Evolutionary conservation across 371 early-diverging fungal genomes (phyloP), one percentile per base, ranked within the genome.

Genomic region (Mortierella sp.): DNA sequence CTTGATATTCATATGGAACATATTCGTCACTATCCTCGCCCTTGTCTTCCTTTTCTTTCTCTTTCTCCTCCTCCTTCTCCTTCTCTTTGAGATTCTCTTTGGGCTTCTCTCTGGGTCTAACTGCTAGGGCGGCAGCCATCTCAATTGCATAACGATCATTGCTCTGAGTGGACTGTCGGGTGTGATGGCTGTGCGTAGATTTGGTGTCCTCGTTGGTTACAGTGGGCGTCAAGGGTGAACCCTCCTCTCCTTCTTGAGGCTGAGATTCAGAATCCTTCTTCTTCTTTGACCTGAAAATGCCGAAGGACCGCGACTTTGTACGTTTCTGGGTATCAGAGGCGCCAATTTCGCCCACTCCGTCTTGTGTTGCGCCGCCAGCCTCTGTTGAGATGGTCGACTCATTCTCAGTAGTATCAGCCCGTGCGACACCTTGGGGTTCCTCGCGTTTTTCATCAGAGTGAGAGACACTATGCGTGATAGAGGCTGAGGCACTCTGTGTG

Each of bases 1-100:
- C 81, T 52, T 76, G 81, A 43, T 76, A 81, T 59, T 75, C 76
- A 45, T 81, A 81, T 10, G 81, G 81, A n/a, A 75, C 66, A 49
- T 81, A 76, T 59, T 76, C 81, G 52, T 72, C 76, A 28, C 76
- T 76, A 24, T 61, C 64, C 26, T 66, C 22, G 64, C 67, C 67
- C 75, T 72, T 73, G 55, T 14, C 43, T 5, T 68, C 60, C 39
- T 37, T 35, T 8, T 35, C 35, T 24, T 43, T 24, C 24, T n/a
- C 8, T 24, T 54, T 24, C 16, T 54, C 24, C 24, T 8, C 12
- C 5, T n/a, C 16, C 12, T 9, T 24, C 54, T 49, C 49, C 49
- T 49, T 49, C 49, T 18, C 49, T n/a, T 49, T 49, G 4, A 18
- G 9, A 3, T 49, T n/a, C 52, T 52, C 52, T n/a, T 52, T 52